Conservation (phyloP, 1,284 basidiomycete genomes). For the Chondrostereum purpureum region DNA sequence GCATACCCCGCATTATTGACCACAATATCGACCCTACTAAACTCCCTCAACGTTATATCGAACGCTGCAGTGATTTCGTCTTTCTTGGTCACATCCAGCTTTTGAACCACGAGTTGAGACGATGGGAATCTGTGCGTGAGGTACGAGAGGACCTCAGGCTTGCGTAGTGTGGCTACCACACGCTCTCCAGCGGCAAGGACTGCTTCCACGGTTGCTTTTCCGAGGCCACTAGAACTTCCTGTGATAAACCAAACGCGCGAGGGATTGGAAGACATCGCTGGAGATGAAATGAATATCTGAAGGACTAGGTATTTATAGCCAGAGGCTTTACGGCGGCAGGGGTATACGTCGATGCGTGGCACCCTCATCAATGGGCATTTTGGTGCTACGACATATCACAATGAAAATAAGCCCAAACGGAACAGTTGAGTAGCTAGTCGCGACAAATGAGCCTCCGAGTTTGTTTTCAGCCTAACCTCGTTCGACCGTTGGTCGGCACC, state of each 20-base stretch:
- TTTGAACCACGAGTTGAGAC: constrained; percentile 27
- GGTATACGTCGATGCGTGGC: too few relatives aligned
- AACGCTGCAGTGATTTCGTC: constrained; percentile 26
- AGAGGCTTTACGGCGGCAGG: too few relatives aligned
- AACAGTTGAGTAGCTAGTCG: too few relatives aligned
- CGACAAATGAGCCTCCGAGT: too few relatives aligned
- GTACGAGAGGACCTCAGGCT: constrained; percentile 22
- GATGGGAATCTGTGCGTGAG: constrained; percentile 21
- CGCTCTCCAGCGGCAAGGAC: neutral
- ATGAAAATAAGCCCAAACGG: too few relatives aligned
- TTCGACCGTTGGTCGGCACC: too few relatives aligned
- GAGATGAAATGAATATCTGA: too few relatives aligned
- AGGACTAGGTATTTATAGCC: too few relatives aligned
- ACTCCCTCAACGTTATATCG: constrained; percentile 20
- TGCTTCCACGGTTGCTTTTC: neutral
- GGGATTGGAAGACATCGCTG: too few relatives aligned
- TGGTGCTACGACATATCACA: too few relatives aligned
- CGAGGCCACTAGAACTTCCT: neutral
- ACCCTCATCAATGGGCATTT: too few relatives aligned
- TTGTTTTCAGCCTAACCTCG: too few relatives aligned
- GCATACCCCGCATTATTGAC: constrained; percentile 33
- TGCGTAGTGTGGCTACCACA: constrained; percentile 30
- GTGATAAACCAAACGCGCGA: neutral
- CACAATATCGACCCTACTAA: constrained; percentile 33
- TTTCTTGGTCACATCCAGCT: constrained; percentile 28